These are phyloP conservation scores for Penicillium verrucosum DNA, from an alignment of 2,329 filamentous ascomycete genomes.

Conservation along the genomic window DNA sequence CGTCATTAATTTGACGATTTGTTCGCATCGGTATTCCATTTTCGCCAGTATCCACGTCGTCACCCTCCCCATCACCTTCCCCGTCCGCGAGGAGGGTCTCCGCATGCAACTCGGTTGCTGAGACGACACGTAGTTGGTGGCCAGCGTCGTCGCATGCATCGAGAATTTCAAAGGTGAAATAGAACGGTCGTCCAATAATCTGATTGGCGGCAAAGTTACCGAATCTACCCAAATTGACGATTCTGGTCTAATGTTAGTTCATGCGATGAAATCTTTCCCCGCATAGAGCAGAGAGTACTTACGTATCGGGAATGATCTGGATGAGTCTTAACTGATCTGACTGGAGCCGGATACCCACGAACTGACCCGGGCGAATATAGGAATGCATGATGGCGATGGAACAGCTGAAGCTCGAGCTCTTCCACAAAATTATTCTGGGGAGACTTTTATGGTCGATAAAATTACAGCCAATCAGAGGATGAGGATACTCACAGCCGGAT, in stretches of 20 bases:
- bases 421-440: slow-evolving; percentile 16
- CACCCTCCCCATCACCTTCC: slow-evolving; percentile 37
- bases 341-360: slow-evolving; percentile 42
- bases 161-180: slow-evolving; percentile 85
- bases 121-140: slow-evolving; percentile 69
- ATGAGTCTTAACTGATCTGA: slow-evolving; percentile 58
- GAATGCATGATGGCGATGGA: slow-evolving; percentile 39
- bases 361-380: slow-evolving; percentile 37
- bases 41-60: slow-evolving; percentile 32
- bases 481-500: not conserved
- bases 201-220: slow-evolving; percentile 86
- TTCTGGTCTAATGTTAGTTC: slow-evolving; percentile 50
- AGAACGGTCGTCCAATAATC: slow-evolving; percentile 84
- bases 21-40: slow-evolving; percentile 55
- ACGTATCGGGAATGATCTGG: slow-evolving; percentile 62
- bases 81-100: slow-evolving; percentile 61
- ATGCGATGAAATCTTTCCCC: slow-evolving; percentile 10
- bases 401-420: slow-evolving; percentile 2
- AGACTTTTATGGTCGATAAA: slow-evolving; percentile 8
- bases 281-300: slow-evolving; percentile 40
- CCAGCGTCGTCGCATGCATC: slow-evolving; percentile 66
- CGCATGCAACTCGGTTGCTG: slow-evolving; percentile 76
- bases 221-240: slow-evolving; percentile 87
- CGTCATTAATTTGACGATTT: slow-evolving; percentile 62
- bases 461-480: slow-evolving; percentile 13